Evolutionary conservation across 805 yeast species (phyloP), one percentile per base, ranked within the genome.

Genomic region (Candida coquimbonensis): DNA sequence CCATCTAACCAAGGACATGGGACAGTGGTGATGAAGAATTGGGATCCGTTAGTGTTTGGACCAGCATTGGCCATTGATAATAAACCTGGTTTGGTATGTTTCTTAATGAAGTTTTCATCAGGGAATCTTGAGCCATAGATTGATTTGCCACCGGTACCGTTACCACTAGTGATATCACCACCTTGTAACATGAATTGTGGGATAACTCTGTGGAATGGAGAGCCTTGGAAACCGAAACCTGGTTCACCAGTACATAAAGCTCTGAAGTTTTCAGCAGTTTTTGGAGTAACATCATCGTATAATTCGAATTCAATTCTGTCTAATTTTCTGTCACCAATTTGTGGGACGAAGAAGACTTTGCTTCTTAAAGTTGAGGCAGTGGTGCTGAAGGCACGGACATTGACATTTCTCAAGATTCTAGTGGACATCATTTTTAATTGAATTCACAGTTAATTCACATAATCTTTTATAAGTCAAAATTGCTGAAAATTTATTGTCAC

Each of bases 131-230:
- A 80, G 58, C 91, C 91, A 68, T 85, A 86, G 71, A 86, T 86
- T 50, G 91, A 83, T 70, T 83, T 84, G 70, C 99, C 99, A 69
- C 99, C 99, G 62, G 95, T 85, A 68, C 99, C 99, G 73, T 89
- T 85, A 71, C 87, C 88, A 72, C 77, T 74, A 68, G 93, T 85
- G 80, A 87, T 84, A 70, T 87, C 95, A 77, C 95, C 95, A 72
- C 95, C 98, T 78, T 93, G 98, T 68, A 93, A 78, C 99, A 91
- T 91, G 80, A 93, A 93, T 70, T 87, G 83, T 62, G 96, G 96
- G 63, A 89, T 89, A 55, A 90, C 95, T 75, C 96, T 84, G 87
- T 90, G 97, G 93, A 91, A 90, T 60, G 82, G 74, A 49, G 96
- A 88, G 61, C 79, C 81, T 78, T 49, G 82, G 81, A 86, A 91